Base-by-base conservation (phyloP, 345 rosid genomes). In the Excoecaria agallocha region DNA sequence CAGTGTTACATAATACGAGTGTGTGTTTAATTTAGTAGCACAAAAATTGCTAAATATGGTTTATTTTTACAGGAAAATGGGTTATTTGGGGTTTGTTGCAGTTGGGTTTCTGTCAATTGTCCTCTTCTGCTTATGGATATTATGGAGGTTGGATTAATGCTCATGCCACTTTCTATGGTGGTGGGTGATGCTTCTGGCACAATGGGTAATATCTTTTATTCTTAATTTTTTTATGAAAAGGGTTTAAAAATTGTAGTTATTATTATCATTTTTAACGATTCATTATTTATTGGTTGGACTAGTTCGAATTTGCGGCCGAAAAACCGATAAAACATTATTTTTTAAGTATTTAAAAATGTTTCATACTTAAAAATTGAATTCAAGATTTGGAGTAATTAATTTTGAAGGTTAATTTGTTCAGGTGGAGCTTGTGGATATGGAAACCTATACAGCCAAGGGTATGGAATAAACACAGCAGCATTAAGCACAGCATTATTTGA, bases 71-170 rank as follows among this genome's bases (percentile, higher is more conserved):
- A 77, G 80, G 69, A 73, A 41, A 74, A 85, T 85, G 86, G 78
- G 51, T 52, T 50, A 38, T 72, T 11, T 66, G 20, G 74, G 72
- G 46, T 30, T 76, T 69, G 70, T 82, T 55, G 30, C 76, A 37
- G 43, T 74, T 55, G 78, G 68, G 56, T 60, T 85, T 51, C 74
- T 82, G 54, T 79, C 84, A 35, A 6, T 77, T 43, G 50, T 75
- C 59, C n/a, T 73, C 82, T 6, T 66, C 72, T n/a, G 86, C 69
- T 65, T 82, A 79, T 46, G 87, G 84, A 3, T 79, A 71, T 49
- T 51, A 71, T 61, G 93, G 90, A 62, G 85, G 87, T 39, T 77
- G 81, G 78, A 74, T 74, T 19, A 74, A 74, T 54, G 81, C 74
- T 22, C 81, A 78, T 63, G 81, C 81, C 19, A 78, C 81, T 7